Conservation (phyloP, 176 grass and related monocot species). For the Musa troglodytarum region DNA sequence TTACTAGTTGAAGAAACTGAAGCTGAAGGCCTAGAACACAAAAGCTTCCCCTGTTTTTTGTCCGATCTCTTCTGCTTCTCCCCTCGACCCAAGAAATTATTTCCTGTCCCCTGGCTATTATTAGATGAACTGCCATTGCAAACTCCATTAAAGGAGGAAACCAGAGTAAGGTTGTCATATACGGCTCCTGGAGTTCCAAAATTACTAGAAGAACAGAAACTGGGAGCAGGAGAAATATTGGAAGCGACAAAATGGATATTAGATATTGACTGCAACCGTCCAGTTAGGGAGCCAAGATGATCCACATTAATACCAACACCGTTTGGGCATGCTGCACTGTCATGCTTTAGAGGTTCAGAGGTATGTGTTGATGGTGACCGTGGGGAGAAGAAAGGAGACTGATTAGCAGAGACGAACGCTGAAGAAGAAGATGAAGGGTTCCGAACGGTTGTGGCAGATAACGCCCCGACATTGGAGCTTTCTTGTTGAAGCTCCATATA, state of each 20-base stretch:
- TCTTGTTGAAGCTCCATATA: slow-evolving; percentile 97
- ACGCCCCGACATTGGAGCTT: slow-evolving; percentile 58
- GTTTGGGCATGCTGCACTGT: slow-evolving; percentile 18
- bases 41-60: slow-evolving; percentile 34
- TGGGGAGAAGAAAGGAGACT: slow-evolving; percentile 93
- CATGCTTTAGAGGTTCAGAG: slow-evolving; percentile 20
- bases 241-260: slow-evolving; percentile 24
- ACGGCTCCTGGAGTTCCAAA: slow-evolving; percentile 56
- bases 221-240: slow-evolving; percentile 54
- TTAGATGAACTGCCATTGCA: slow-evolving; percentile 51
- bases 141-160: slow-evolving; percentile 52
- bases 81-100: slow-evolving; percentile 24
- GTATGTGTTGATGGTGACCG: slow-evolving; percentile 39
- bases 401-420: slow-evolving; percentile 82
- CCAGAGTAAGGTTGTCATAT: slow-evolving; percentile 47
- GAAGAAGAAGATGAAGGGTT: slow-evolving; percentile 87
- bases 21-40: slow-evolving; percentile 30
- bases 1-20: slow-evolving; percentile 48
- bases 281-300: slow-evolving; percentile 31
- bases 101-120: slow-evolving; percentile 32
- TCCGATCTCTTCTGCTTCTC: slow-evolving; percentile 50
- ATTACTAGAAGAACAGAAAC: slow-evolving; percentile 59
- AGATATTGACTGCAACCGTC: slow-evolving; percentile 23
- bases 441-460: slow-evolving; percentile 53
- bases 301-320: slow-evolving; percentile 28